phyloP scores from a whole-genome alignment of 2,329 filamentous ascomycete species.

The Alternaria sp. region DNA sequence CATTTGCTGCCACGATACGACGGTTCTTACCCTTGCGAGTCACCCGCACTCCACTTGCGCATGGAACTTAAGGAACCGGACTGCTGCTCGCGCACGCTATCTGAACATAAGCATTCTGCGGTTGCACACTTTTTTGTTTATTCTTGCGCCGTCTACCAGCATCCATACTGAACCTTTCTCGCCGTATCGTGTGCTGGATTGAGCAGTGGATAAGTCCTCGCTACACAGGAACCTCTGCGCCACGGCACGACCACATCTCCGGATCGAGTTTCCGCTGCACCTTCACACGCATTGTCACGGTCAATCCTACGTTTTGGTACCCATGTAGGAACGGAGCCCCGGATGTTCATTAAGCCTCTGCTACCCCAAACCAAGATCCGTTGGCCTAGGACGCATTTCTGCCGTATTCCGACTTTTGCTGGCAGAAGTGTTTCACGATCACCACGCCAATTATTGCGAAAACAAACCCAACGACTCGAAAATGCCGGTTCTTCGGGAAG shows the following conservation, averaged over 20 bases:
- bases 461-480: conserved; percentile 25
- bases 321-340: conserved; percentile 44
- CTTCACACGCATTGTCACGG: conserved; percentile 46
- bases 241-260: conserved; percentile 30
- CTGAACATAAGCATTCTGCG: conserved; percentile 25
- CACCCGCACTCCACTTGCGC: conserved; percentile 40
- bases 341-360: conserved; percentile 35
- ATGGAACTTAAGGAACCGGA: conserved; percentile 46
- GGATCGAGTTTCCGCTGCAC: conserved; percentile 39
- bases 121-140: conserved; percentile 15
- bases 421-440: conserved; percentile 44
- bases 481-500: conserved; percentile 49
- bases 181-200: conserved; percentile 17
- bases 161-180: conserved; percentile 23
- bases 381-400: conserved; percentile 29
- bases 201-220: conserved; percentile 36
- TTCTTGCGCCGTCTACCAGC: conserved; percentile 15
- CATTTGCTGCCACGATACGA: conserved; percentile 47
- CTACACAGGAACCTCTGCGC: conserved; percentile 34
- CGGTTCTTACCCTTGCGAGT: conserved; percentile 44
- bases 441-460: conserved; percentile 21
- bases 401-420: conserved; percentile 45
- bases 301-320: conserved; percentile 33
- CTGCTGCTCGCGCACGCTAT: conserved; percentile 42
- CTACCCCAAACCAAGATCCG: conserved; percentile 24